Percentiles rank a stretch among this genome's conserved stretches.
These are phyloP conservation scores for Colletotrichum sp. DNA, from an alignment of 2,329 filamentous ascomycete species.

Conservation along the genomic window DNA sequence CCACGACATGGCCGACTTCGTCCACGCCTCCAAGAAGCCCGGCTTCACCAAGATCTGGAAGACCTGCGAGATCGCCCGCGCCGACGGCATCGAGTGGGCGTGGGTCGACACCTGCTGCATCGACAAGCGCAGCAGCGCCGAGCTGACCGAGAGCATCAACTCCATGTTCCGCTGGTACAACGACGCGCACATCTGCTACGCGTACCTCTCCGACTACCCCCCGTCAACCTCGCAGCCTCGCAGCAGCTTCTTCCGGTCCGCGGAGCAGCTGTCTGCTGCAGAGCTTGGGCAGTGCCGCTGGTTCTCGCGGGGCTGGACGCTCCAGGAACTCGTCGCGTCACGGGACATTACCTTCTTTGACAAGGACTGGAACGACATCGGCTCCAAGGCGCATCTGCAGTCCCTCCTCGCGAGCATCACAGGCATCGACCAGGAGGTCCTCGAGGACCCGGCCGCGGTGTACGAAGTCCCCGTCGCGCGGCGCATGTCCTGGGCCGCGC, in stretches of 20 bases:
- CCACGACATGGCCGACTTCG: conserved; percentile 2
- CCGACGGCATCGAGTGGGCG: neutral
- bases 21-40: neutral
- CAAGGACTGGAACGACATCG: neutral
- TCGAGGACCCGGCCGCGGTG: neutral
- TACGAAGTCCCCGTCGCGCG: neutral
- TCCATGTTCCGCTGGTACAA: conserved; percentile 35
- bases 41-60: neutral
- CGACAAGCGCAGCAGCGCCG: neutral
- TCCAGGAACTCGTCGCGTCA: neutral
- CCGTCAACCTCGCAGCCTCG: neutral
- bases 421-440: neutral
- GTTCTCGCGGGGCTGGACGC: neutral
- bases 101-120: neutral
- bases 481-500: neutral
- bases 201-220: neutral
- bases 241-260: neutral
- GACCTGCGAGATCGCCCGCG: neutral
- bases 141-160: conserved; percentile 27
- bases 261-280: neutral
- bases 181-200: conserved; percentile 23
- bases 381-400: neutral
- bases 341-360: neutral
- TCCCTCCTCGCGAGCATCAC: neutral
- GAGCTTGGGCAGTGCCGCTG: neutral